phyloP scores from a whole-genome alignment of 2,329 filamentous ascomycete species.

The Ophiostoma tasmaniense region DNA sequence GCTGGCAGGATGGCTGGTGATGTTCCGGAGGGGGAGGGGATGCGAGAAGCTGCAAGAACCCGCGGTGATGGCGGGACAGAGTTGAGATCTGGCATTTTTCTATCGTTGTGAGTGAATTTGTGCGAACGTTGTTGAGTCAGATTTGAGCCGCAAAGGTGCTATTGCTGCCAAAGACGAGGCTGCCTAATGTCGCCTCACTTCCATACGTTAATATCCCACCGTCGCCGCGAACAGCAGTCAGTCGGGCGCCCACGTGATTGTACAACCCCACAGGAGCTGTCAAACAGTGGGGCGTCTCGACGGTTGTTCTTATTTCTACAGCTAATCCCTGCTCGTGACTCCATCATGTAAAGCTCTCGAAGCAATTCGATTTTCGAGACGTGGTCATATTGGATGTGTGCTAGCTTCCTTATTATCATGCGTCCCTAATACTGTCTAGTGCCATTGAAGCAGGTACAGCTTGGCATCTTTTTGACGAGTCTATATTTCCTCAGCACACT shows the following conservation, averaged over 20 bases:
- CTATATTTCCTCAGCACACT: too few species aligned
- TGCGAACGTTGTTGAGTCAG: background rate
- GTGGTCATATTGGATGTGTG: background rate
- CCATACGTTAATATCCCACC: background rate
- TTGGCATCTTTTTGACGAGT: too few species aligned
- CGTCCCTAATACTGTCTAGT: too few species aligned
- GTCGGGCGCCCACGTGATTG: background rate
- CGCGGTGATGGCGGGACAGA: constrained; percentile 45
- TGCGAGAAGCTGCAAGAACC: constrained; percentile 35
- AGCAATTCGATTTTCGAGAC: background rate
- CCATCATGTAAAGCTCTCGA: background rate
- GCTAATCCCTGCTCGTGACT: background rate
- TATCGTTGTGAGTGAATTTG: background rate
- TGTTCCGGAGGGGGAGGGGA: constrained; percentile 29
- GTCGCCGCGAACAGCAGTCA: background rate
- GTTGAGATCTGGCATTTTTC: constrained; percentile 47
- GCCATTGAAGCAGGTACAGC: background rate
- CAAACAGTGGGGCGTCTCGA: background rate
- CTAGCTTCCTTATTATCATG: too few species aligned
- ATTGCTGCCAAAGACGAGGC: background rate
- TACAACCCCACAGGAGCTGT: background rate
- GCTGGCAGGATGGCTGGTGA: constrained; percentile 11
- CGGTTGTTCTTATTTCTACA: background rate
- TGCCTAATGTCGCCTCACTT: background rate
- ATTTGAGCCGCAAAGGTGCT: background rate